Evolutionary conservation across 305 asterid species (phyloP).

Genomic region (Rubia peregrina): DNA sequence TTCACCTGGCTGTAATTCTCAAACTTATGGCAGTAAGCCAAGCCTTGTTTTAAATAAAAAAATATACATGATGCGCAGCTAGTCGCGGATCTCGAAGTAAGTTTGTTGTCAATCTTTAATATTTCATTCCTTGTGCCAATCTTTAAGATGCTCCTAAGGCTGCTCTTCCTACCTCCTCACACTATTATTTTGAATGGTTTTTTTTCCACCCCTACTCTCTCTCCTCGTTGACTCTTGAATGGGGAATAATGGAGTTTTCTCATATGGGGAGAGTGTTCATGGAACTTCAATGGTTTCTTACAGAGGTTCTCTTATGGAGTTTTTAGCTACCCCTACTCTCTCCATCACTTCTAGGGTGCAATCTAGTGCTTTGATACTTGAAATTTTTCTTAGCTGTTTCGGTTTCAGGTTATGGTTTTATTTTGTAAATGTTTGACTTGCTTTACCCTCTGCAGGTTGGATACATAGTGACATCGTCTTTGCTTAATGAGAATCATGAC

Average conservation of each 20-base stretch:
- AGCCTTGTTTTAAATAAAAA: neutral
- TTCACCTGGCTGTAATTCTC: neutral
- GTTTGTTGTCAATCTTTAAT: neutral
- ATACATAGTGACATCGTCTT: constrained; percentile 89
- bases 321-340: neutral
- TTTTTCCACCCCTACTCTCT: neutral
- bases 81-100: neutral
- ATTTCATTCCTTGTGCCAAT: neutral
- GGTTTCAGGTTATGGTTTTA: neutral
- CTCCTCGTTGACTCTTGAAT: neutral
- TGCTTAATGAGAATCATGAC: constrained; percentile 97
- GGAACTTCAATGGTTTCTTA: neutral
- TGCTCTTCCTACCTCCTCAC: neutral
- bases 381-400: constrained; percentile 1
- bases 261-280: neutral
- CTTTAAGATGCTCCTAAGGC: neutral
- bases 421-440: constrained; percentile 16
- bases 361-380: constrained; percentile 1
- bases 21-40: neutral
- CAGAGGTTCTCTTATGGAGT: neutral
- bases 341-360: neutral
- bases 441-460: constrained; percentile 67
- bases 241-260: neutral
- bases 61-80: neutral
- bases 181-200: neutral